Evolutionary conservation across 169 alveolate species (phyloP), one percentile per base, ranked within the genome.

Genomic region (Plasmodium blacklocki): DNA sequence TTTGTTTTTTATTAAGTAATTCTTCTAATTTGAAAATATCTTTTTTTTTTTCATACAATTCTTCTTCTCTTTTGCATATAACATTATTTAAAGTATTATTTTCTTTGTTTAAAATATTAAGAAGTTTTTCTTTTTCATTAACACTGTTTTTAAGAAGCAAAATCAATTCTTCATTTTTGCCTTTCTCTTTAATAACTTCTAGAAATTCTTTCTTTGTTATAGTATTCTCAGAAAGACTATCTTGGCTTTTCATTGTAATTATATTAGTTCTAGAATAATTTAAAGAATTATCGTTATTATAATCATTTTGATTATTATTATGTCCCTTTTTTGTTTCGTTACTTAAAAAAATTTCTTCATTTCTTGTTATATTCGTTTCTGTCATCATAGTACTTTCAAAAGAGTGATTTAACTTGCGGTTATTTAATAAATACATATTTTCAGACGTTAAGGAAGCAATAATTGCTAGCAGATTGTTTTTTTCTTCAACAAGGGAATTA

Each of bases 401-500:
- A 8, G 59, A 9, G 7, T 7, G 15, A 0, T 68, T 21, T 7
- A 64, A 29, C 11, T 66, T 67, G 26, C 54, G 26, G 5, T 52
- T 59, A 78, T 78, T 78, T 49, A 14, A 60, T 58, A 78, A 18
- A 15, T 49, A 78, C 29, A 78, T 70, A 45, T 78, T 78, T 23
- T 78, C 78, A 26, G 89, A 78, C 0, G 89, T 64, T 8, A 64
- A 78, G 9, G 89, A 78, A 15, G 89, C 89, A 14, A 78, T 78
- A 71, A 78, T 66, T 32, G 89, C 89, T 32, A 70, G 39, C 47
- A 78, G 56, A 64, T 78, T 78, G 29, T 78, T 78, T 78, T 78
- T 78, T 66, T 78, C 89, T 50, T 78, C 89, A 67, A 78, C 89
- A 50, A 78, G 62, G 26, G 78, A 29, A 58, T 78, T 78, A 45